Evolutionary conservation across 164 flowering plant genomes (phyloP), one percentile per base, ranked within the genome.

Genomic region (Amborella trichopoda): DNA sequence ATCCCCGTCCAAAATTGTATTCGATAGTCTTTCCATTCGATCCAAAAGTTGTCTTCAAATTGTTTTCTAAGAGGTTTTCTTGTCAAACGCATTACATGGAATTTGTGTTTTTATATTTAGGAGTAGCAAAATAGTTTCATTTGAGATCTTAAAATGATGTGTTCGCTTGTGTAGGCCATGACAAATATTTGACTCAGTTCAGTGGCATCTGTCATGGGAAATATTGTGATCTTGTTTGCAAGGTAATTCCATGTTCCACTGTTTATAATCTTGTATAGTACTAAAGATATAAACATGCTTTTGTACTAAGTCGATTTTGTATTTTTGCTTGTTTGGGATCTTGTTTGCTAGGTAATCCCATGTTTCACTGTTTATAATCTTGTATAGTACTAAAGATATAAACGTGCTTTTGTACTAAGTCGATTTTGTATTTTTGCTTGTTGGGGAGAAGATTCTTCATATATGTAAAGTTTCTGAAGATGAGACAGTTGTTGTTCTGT

Each of bases 401-500:
- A 24, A 48, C 18, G 23, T 23, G 16, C 20, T 19, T 21, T 0
- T 19, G 20, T 33, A 37, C 37, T 32, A 19, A 4, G 43, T 28
- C 19, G n/a, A 32, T 60, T 17, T 25, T 54, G n/a, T n/a, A n/a
- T n/a, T 22, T 10, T 47, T 14, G 51, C 8, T 6, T 20, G 24
- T 19, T 27, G 49, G 24, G 37, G 16, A 46, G 40, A 50, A 89
- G 97, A 58, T 90, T 68, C 63, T 90, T 50, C 76, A 81, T 63
- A 53, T 58, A n/a, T 58, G 49, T 54, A 74, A 83, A 64, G 61
- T 57, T 52, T 48, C 63, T 23, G 26, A 69, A 45, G 65, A 62
- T 53, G 69, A 64, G 47, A 59, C 75, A 79, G 58, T 74, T 53
- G 60, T 67, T 46, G 77, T 68, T 67, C 63, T 85, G 37, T 86